Conservation (phyloP, 2,329 filamentous ascomycete genomes). For the Aureobasidium sp. region DNA sequence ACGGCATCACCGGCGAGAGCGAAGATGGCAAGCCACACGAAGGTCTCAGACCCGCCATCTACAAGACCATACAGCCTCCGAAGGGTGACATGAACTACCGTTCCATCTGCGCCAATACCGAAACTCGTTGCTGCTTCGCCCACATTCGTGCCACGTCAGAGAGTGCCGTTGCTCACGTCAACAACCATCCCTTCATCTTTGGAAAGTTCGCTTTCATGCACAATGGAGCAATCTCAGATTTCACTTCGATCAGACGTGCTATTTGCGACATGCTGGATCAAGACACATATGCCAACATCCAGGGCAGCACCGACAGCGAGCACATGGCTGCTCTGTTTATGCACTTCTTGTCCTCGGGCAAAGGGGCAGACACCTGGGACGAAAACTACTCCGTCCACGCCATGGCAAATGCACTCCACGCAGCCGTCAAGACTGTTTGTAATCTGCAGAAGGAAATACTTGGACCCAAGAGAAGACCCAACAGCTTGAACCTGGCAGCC, state of each 20-base stretch:
- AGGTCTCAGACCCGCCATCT: slow-evolving; percentile 53
- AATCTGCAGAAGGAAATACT: slow-evolving; percentile 51
- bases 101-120: slow-evolving; percentile 57
- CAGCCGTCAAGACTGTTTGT: slow-evolving; percentile 48
- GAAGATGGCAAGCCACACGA: slow-evolving; percentile 32
- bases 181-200: slow-evolving; percentile 63
- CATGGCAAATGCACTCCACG: slow-evolving; percentile 51
- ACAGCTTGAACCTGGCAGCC: slow-evolving; percentile 58
- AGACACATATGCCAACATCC: slow-evolving; percentile 54
- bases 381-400: slow-evolving; percentile 43
- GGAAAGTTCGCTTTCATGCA: slow-evolving; percentile 63
- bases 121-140: slow-evolving; percentile 55
- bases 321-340: slow-evolving; percentile 57
- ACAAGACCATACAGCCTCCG: slow-evolving; percentile 59
- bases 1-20: slow-evolving; percentile 29
- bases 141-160: slow-evolving; percentile 60
- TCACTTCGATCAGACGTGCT: slow-evolving; percentile 51
- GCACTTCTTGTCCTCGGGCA: slow-evolving; percentile 47
- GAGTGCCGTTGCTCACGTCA: slow-evolving; percentile 54
- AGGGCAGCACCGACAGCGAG: slow-evolving; percentile 60
- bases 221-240: slow-evolving; percentile 58
- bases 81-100: slow-evolving; percentile 61
- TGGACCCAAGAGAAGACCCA: slow-evolving; percentile 47
- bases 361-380: slow-evolving; percentile 47
- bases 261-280: slow-evolving; percentile 51